Evolutionary conservation across 805 yeast genomes (phyloP).

Genomic region (Candida jianshihensis): DNA sequence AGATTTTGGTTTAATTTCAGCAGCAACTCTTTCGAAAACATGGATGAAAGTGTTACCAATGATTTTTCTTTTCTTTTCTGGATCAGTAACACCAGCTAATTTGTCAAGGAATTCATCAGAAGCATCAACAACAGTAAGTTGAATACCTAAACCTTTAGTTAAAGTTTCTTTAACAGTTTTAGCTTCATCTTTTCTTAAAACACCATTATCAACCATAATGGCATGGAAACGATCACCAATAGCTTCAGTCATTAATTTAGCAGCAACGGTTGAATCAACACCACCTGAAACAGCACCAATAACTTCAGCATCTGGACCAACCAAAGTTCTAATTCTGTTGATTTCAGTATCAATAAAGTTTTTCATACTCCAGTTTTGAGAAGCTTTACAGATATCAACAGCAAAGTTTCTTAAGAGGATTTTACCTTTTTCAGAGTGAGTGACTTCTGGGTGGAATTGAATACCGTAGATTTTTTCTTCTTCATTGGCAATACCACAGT

Average conservation of each 20-base stretch:
- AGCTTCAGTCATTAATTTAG: slow-evolving; percentile 96
- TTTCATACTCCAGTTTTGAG: slow-evolving; percentile 95
- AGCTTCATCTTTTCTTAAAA: slow-evolving; percentile 93
- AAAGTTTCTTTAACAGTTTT: slow-evolving; percentile 80
- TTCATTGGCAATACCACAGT: slow-evolving; percentile 82
- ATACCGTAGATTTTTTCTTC: slow-evolving; percentile 78
- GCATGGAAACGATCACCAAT: slow-evolving; percentile 99
- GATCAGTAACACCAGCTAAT: slow-evolving; percentile 92
- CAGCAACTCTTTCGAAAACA: slow-evolving; percentile 95
- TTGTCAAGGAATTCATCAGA: slow-evolving; percentile 79
- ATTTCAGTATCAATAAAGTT: slow-evolving; percentile 97
- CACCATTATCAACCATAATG: slow-evolving; percentile 95
- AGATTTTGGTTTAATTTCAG: slow-evolving; percentile 78
- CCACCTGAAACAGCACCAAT: slow-evolving; percentile 99
- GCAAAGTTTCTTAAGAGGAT: slow-evolving; percentile 87
- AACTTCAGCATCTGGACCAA: slow-evolving; percentile 97
- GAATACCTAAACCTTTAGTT: slow-evolving; percentile 89
- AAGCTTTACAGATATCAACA: slow-evolving; percentile 77
- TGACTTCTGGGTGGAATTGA: slow-evolving; percentile 99
- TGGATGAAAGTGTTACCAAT: slow-evolving; percentile 97
- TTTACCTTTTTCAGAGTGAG: slow-evolving; percentile 92
- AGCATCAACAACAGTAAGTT: slow-evolving; percentile 92
- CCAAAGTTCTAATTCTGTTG: slow-evolving; percentile 80
- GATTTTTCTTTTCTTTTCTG: slow-evolving; percentile 97
- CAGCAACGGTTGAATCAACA: slow-evolving; percentile 98